phyloP scores from a whole-genome alignment of 306 rosid species.

The Betula pendula region DNA sequence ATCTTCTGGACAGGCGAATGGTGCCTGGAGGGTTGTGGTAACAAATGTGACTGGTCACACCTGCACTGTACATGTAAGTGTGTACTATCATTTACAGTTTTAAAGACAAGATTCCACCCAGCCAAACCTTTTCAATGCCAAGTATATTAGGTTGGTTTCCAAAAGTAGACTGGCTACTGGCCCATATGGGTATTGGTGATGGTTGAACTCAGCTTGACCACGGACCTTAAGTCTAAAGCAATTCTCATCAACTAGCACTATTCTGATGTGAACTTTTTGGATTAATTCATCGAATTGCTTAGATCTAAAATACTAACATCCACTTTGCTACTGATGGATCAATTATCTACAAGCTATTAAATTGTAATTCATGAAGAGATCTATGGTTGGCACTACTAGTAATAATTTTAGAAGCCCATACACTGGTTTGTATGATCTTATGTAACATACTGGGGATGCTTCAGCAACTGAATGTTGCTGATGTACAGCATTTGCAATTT shows the following conservation, averaged over 20 bases:
- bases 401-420: neutral
- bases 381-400: neutral
- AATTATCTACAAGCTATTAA: neutral
- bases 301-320: too few species aligned
- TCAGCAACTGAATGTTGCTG: neutral
- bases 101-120: conserved; percentile 26
- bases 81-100: conserved; percentile 17
- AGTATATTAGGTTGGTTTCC: conserved; percentile 18
- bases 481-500: neutral
- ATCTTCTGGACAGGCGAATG: conserved; percentile 72
- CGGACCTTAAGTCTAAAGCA: neutral
- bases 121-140: neutral
- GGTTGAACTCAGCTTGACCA: neutral
- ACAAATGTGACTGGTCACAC: conserved; percentile 97
- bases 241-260: too few species aligned
- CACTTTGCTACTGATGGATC: neutral
- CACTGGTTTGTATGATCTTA: neutral
- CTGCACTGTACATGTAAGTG: conserved; percentile 82
- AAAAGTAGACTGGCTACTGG: conserved; percentile 17
- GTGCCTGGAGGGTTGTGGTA: conserved; percentile 93
- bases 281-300: too few species aligned
- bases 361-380: neutral
- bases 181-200: neutral
- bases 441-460: neutral
- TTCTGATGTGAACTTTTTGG: too few species aligned